Percentiles rank a stretch among this genome's conserved stretches.
These are phyloP conservation scores for Aureobasidium sp. DNA, from an alignment of 2,329 filamentous ascomycete genomes.

Conservation along the genomic window DNA sequence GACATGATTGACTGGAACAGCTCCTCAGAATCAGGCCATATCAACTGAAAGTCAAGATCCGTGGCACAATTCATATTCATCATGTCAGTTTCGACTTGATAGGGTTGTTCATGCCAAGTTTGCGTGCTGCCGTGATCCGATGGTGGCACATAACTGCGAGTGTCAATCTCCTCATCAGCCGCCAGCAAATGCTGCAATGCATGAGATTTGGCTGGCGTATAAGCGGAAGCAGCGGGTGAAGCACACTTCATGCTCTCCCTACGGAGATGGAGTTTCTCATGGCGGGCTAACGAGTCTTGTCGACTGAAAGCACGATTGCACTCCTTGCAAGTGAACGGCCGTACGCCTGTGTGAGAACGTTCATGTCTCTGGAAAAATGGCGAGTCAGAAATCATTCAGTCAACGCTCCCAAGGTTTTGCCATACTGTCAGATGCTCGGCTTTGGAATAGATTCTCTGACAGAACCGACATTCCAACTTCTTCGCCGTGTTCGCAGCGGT, in stretches of 20 bases:
- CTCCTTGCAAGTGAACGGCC: conserved; percentile 36
- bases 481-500: neutral
- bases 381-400: neutral
- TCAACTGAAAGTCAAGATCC: conserved; percentile 35
- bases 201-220: neutral
- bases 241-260: conserved; percentile 14
- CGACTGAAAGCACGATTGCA: conserved; percentile 37
- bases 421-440: conserved; percentile 14
- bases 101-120: neutral
- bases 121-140: neutral
- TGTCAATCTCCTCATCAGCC: neutral
- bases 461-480: conserved; percentile 32
- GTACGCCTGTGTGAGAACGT: conserved; percentile 36
- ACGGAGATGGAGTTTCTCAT: conserved; percentile 34
- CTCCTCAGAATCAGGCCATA: conserved; percentile 41
- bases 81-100: neutral
- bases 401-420: neutral
- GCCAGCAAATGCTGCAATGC: conserved; percentile 6
- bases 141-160: neutral
- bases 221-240: neutral
- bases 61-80: conserved; percentile 22
- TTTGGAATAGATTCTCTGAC: conserved; percentile 35
- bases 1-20: conserved; percentile 39
- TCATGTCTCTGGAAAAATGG: conserved; percentile 35
- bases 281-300: conserved; percentile 39